A percentile compares a stretch with the other conserved stretches of the same genome.
phyloP scores from a whole-genome alignment of 495 filamentous ascomycete genomes.

The Penicillium cosmopolitanum region DNA sequence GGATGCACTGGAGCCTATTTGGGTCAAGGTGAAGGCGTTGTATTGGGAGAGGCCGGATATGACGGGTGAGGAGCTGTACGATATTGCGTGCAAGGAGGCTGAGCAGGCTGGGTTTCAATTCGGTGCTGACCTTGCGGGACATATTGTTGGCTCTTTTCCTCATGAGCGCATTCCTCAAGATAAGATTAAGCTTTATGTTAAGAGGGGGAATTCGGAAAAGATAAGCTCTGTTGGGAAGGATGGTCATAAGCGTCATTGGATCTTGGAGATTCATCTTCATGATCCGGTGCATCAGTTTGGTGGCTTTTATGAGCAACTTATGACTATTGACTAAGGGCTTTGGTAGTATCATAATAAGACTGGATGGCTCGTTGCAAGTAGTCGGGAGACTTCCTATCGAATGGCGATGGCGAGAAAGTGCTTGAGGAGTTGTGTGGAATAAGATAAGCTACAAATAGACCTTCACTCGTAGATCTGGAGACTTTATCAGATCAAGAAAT shows the following conservation, averaged over 20 bases:
- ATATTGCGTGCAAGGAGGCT: conserved; percentile 35
- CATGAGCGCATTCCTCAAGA: conserved; percentile 55
- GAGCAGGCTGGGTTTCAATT: conserved; percentile 41
- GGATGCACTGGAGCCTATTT: conserved; percentile 48
- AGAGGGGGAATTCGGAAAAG: conserved; percentile 39
- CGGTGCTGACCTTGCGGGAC: conserved; percentile 48
- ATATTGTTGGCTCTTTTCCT: conserved; percentile 46
- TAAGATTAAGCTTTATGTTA: conserved; percentile 44
- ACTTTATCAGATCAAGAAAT: too few relatives aligned
- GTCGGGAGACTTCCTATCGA: too few relatives aligned
- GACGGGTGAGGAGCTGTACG: conserved; percentile 47
- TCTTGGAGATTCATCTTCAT: conserved; percentile 54
- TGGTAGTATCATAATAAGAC: too few relatives aligned
- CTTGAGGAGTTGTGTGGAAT: too few relatives aligned
- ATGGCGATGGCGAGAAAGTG: too few relatives aligned
- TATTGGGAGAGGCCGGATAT: conserved; percentile 41
- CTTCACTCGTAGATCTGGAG: too few relatives aligned
- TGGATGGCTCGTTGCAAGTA: too few relatives aligned
- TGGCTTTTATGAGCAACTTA: conserved; percentile 50
- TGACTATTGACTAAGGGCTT: conserved; percentile 36
- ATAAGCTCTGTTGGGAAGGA: conserved; percentile 43
- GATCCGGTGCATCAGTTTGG: conserved; percentile 39
- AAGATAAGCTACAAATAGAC: too few relatives aligned
- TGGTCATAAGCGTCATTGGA: conserved; percentile 52
- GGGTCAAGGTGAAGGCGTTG: conserved; percentile 41